A percentile compares a stretch with the other conserved stretches of the same genome.
Evolutionary conservation across 306 rosid species (phyloP).

Genomic region (Spatholobus suberectus): DNA sequence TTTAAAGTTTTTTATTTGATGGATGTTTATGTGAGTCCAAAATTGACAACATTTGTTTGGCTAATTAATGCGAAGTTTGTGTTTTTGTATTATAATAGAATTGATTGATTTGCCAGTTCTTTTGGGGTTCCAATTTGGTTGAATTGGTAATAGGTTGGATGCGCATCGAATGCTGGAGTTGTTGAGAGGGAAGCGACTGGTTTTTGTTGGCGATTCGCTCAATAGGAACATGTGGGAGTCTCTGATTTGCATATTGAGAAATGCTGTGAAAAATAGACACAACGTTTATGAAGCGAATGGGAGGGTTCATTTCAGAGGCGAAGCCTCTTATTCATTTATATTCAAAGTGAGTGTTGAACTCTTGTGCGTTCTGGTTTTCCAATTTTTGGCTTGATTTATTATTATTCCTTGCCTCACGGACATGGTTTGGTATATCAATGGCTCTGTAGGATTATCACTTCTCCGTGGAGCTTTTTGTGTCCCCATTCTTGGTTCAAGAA

Average conservation of each 20-base stretch:
- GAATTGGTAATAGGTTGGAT: conserved; percentile 61
- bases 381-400: neutral
- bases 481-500: conserved; percentile 96
- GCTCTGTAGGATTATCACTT: conserved; percentile 71
- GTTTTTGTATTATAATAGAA: neutral
- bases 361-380: neutral
- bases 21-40: conserved; percentile 14
- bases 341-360: conserved; percentile 61
- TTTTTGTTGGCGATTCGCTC: conserved; percentile 97
- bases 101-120: neutral
- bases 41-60: conserved; percentile 13
- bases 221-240: conserved; percentile 99
- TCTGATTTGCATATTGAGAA: conserved; percentile 82
- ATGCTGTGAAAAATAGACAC: conserved; percentile 64
- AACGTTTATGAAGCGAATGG: conserved; percentile 87
- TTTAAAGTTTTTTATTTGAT: neutral
- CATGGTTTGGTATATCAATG: conserved; percentile 14
- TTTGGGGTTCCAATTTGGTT: conserved; percentile 6
- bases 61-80: too few species aligned
- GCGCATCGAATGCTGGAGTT: conserved; percentile 71
- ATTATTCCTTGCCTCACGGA: conserved; percentile 14
- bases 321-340: conserved; percentile 85
- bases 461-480: conserved; percentile 88
- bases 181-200: conserved; percentile 81
- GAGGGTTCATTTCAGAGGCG: conserved; percentile 77